Conservation (phyloP, 768 basidiomycete genomes). For the Fomitopsis pulvina region DNA sequence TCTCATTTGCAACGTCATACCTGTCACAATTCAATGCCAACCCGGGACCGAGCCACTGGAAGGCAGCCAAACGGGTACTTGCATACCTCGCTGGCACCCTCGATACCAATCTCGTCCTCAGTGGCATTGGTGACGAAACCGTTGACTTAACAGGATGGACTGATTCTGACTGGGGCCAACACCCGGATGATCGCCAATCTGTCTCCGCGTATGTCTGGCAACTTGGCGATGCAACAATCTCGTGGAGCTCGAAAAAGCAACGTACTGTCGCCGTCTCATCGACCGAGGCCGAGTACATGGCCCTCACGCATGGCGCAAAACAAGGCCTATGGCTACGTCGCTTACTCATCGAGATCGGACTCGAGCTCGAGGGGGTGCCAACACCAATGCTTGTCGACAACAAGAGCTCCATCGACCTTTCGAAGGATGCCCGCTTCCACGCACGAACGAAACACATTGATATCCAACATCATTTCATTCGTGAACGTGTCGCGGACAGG, state of each 20-base stretch:
- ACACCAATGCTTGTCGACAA: constrained; percentile 3
- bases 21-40: constrained; percentile 26
- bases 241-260: too few species aligned
- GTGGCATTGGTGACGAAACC: constrained; percentile 4
- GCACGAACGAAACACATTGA: constrained; percentile 25
- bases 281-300: too few species aligned
- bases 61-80: constrained; percentile 26
- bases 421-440: constrained; percentile 1
- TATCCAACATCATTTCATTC: constrained; percentile 23
- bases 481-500: too few species aligned
- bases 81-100: constrained; percentile 27
- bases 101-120: constrained; percentile 17
- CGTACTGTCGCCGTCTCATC: too few species aligned
- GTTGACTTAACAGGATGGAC: constrained; percentile 14
- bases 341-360: not conserved
- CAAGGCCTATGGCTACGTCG: too few species aligned
- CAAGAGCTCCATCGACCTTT: constrained; percentile 5
- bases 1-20: constrained; percentile 24
- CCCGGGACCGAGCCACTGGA: constrained; percentile 24
- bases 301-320: too few species aligned
- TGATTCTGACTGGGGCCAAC: constrained; percentile 28
- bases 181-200: constrained; percentile 16
- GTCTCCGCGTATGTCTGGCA: constrained; percentile 24
- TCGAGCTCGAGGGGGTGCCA: not conserved
- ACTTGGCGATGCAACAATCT: constrained; percentile 11